Percentiles rank a stretch among this genome's conserved stretches.
Evolutionary conservation across 306 rosid species (phyloP).

Genomic region (Crataegus laevigata): DNA sequence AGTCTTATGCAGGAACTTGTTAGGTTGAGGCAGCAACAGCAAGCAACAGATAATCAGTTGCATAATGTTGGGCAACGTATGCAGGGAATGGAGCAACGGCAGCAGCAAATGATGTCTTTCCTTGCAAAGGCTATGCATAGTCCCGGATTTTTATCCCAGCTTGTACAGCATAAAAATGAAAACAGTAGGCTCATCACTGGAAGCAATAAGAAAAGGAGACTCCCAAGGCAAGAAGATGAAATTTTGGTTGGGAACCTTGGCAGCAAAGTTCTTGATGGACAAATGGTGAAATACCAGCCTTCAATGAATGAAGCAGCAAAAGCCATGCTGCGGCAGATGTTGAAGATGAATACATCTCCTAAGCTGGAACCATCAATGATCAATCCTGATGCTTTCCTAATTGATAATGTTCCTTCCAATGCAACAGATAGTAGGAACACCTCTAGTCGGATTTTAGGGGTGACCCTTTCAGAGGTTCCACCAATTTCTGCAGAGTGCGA

Average conservation of each 20-base stretch:
- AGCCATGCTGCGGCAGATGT: slow-evolving; percentile 39
- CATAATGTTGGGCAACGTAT: slow-evolving; percentile 51
- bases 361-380: slow-evolving; percentile 33
- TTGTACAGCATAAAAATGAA: slow-evolving; percentile 54
- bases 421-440: slow-evolving; percentile 25
- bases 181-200: slow-evolving; percentile 29
- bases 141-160: slow-evolving; percentile 47
- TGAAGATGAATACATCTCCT: slow-evolving; percentile 41
- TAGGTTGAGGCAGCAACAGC: slow-evolving; percentile 56
- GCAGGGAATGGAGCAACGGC: slow-evolving; percentile 63
- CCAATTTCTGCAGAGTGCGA: slow-evolving; percentile 30
- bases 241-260: slow-evolving; percentile 17
- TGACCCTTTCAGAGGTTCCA: slow-evolving; percentile 42
- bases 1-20: slow-evolving; percentile 68
- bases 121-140: slow-evolving; percentile 56
- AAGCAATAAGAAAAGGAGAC: slow-evolving; percentile 48
- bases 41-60: slow-evolving; percentile 47
- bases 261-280: slow-evolving; percentile 37
- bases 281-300: slow-evolving; percentile 44
- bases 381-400: slow-evolving; percentile 36
- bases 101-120: slow-evolving; percentile 62
- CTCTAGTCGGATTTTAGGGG: slow-evolving; percentile 32
- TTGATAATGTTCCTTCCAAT: slow-evolving; percentile 33
- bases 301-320: slow-evolving; percentile 58
- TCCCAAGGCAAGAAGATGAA: slow-evolving; percentile 42